Evolutionary conservation across 495 filamentous ascomycete species (phyloP).

Genomic region (Tuber melanosporum): DNA sequence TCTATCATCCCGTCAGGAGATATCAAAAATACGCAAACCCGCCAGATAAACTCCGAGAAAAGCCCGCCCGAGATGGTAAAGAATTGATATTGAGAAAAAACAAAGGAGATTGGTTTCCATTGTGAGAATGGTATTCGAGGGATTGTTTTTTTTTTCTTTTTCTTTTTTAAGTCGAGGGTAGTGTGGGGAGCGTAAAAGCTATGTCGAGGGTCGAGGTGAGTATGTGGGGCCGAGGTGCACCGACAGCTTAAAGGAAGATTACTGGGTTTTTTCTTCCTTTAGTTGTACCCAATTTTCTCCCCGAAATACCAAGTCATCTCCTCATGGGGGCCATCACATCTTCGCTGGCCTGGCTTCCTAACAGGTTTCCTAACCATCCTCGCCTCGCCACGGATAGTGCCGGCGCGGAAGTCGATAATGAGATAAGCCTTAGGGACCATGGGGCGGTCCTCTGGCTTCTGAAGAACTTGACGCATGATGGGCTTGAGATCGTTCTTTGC

Average conservation of each 20-base stretch:
- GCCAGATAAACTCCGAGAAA: not conserved
- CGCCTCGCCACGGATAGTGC: slow-evolving; percentile 31
- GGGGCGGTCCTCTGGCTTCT: slow-evolving; percentile 37
- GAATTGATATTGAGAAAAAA: not conserved
- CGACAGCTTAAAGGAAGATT: not conserved
- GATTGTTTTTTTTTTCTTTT: not conserved
- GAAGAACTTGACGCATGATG: slow-evolving; percentile 36
- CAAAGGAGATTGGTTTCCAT: slow-evolving; percentile 1
- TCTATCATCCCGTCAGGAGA: not conserved
- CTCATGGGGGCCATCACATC: slow-evolving; percentile 31
- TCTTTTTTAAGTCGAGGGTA: not conserved
- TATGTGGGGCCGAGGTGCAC: not conserved
- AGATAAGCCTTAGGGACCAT: slow-evolving; percentile 31
- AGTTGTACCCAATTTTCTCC: slow-evolving; percentile 31
- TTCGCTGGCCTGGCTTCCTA: slow-evolving; percentile 24
- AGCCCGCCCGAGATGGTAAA: slow-evolving; percentile 1
- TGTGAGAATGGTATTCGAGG: not conserved
- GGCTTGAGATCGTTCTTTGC: slow-evolving; percentile 31
- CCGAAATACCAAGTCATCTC: slow-evolving; percentile 36
- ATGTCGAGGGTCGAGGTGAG: not conserved
- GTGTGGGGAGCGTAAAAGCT: not conserved
- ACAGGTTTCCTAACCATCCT: slow-evolving; percentile 28
- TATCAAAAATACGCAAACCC: slow-evolving; percentile 4
- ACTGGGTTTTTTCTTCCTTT: not conserved
- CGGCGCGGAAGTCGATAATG: slow-evolving; percentile 28